Evolutionary conservation across 2,329 filamentous ascomycete species (phyloP).

Genomic region (Epichloe amarillans): DNA sequence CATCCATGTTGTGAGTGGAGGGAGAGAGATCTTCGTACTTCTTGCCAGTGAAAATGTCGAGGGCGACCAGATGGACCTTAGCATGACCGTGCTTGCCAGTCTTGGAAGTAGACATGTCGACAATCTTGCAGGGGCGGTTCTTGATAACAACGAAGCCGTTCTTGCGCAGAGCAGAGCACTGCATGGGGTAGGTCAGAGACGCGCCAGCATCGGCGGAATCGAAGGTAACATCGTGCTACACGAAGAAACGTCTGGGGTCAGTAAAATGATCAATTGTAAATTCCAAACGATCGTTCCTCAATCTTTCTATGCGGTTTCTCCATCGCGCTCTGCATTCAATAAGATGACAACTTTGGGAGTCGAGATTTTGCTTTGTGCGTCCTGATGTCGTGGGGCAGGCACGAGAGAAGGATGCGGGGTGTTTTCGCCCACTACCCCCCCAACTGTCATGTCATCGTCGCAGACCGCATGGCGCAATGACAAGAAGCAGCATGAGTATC

Average conservation of each 20-base stretch:
- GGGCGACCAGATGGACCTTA: slow-evolving; percentile 96
- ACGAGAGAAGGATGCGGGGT: slow-evolving; percentile 33
- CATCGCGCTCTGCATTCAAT: neutral
- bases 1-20: slow-evolving; percentile 96
- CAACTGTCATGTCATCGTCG: slow-evolving; percentile 10
- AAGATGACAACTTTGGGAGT: neutral
- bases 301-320: neutral
- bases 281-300: neutral
- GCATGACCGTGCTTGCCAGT: slow-evolving; percentile 99
- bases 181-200: slow-evolving; percentile 89
- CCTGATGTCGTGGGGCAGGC: slow-evolving; percentile 20
- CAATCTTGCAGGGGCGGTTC: slow-evolving; percentile 98
- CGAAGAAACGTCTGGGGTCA: slow-evolving; percentile 6
- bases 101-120: slow-evolving; percentile 99
- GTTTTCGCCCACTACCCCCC: slow-evolving; percentile 20
- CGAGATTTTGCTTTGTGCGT: slow-evolving; percentile 8
- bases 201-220: slow-evolving; percentile 93
- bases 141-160: slow-evolving; percentile 99
- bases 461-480: slow-evolving; percentile 14
- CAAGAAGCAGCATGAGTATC: slow-evolving; percentile 5
- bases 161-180: slow-evolving; percentile 99
- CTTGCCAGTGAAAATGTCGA: slow-evolving; percentile 99
- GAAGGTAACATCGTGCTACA: slow-evolving; percentile 60
- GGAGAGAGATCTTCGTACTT: slow-evolving; percentile 97
- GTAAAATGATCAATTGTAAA: slow-evolving; percentile 1